phyloP scores from a whole-genome alignment of 116 monocot genomes.

The Phalaenopsis hybrid region DNA sequence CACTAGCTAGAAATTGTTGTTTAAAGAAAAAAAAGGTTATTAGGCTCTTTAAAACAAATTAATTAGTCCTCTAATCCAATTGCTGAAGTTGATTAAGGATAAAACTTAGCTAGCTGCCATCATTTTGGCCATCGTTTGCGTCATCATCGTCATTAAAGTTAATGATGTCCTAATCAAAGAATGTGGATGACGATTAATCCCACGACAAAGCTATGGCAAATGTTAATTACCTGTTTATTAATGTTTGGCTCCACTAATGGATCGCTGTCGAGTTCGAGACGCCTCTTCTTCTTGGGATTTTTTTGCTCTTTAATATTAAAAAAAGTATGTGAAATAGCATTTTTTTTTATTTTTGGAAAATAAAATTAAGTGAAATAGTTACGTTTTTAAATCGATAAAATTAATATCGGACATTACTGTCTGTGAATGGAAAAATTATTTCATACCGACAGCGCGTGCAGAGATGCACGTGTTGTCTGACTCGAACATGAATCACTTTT shows the following conservation, averaged over 20 bases:
- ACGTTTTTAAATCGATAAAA: no score
- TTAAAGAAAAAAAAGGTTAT: slow-evolving; percentile 9
- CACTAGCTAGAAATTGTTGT: slow-evolving; percentile 23
- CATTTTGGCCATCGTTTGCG: background rate
- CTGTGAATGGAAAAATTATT: no score
- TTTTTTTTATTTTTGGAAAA: no score
- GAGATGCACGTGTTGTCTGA: no score
- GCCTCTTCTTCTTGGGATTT: slow-evolving; percentile 6
- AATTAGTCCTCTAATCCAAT: slow-evolving; percentile 4
- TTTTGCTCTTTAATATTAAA: background rate
- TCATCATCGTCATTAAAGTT: background rate
- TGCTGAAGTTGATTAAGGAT: background rate
- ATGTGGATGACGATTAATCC: slow-evolving; percentile 4
- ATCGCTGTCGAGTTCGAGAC: slow-evolving; percentile 12
- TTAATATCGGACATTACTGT: no score
- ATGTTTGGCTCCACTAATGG: background rate
- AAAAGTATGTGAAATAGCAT: no score
- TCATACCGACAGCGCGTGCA: no score
- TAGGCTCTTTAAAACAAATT: slow-evolving; percentile 11
- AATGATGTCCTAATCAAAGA: background rate
- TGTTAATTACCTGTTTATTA: background rate
- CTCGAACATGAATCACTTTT: no score
- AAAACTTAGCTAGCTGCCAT: background rate
- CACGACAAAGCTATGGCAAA: background rate
- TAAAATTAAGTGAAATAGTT: no score